These are phyloP conservation scores for Odontarrhena argentea DNA, from an alignment of 345 rosid species.

Conservation along the genomic window DNA sequence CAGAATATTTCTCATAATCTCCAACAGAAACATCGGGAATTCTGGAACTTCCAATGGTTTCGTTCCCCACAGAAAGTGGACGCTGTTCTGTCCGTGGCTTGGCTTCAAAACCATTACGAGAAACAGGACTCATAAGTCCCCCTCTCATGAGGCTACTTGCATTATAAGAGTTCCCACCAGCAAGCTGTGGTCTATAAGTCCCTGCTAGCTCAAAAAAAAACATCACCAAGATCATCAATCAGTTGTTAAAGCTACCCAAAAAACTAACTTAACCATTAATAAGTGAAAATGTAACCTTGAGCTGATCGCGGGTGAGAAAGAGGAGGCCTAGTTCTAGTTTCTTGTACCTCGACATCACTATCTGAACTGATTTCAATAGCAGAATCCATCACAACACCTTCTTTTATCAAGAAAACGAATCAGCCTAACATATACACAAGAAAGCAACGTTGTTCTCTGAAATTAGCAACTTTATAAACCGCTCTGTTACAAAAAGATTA, in stretches of 20 bases:
- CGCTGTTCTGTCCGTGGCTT: slow-evolving; percentile 41
- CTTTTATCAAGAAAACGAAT: slow-evolving; percentile 29
- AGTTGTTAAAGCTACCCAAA: slow-evolving; percentile 7
- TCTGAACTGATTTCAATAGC: slow-evolving; percentile 87
- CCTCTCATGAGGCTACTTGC: slow-evolving; percentile 27
- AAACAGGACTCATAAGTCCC: slow-evolving; percentile 31
- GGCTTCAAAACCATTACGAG: slow-evolving; percentile 37
- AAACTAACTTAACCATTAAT: background rate
- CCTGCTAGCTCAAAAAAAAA: slow-evolving; percentile 41
- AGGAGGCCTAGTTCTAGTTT: slow-evolving; percentile 42
- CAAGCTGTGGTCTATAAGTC: slow-evolving; percentile 32
- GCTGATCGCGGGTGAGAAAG: slow-evolving; percentile 51
- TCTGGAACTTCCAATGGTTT: slow-evolving; percentile 52
- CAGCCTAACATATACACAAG: slow-evolving; percentile 39
- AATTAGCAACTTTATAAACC: too few species aligned
- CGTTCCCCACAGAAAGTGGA: slow-evolving; percentile 46
- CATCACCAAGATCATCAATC: slow-evolving; percentile 8
- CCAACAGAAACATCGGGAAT: slow-evolving; percentile 51
- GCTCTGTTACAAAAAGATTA: too few species aligned
- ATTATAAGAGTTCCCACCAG: slow-evolving; percentile 50
- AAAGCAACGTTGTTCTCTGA: background rate
- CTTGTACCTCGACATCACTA: slow-evolving; percentile 58
- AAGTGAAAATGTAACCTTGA: slow-evolving; percentile 26
- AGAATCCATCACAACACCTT: slow-evolving; percentile 39
- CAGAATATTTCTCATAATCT: slow-evolving; percentile 60